These are phyloP conservation scores for Lepidium campestre DNA, from an alignment of 441 rosid genomes.

Conservation along the genomic window DNA sequence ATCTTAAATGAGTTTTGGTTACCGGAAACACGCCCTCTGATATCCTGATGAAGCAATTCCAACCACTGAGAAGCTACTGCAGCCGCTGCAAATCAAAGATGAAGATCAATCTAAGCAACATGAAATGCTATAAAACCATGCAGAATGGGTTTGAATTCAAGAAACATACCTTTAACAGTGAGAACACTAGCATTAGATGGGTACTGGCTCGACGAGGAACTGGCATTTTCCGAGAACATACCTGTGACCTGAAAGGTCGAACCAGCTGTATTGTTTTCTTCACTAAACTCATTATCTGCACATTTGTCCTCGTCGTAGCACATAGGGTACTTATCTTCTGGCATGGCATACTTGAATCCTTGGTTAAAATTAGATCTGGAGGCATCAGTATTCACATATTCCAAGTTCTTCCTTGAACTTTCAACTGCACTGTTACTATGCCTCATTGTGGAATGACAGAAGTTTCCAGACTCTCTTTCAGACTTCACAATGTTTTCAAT, in stretches of 20 bases:
- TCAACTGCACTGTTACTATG: constrained; percentile 26
- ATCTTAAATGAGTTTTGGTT: constrained; percentile 27
- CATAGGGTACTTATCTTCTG: constrained; percentile 22
- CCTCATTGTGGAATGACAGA: constrained; percentile 39
- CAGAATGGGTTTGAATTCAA: not conserved
- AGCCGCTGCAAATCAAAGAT: constrained; percentile 59
- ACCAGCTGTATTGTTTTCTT: constrained; percentile 36
- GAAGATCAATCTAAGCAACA: constrained; percentile 37
- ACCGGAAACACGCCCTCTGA: constrained; percentile 87
- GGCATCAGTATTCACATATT: constrained; percentile 1
- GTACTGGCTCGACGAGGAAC: constrained; percentile 47
- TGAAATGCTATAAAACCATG: not conserved
- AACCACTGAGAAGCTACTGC: constrained; percentile 93
- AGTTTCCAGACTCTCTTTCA: constrained; percentile 32
- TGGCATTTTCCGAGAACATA: constrained; percentile 43
- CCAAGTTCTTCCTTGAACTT: constrained; percentile 17
- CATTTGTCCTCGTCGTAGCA: constrained; percentile 24
- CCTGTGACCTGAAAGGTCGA: constrained; percentile 41
- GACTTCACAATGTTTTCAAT: constrained; percentile 77
- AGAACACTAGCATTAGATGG: constrained; percentile 52
- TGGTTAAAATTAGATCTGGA: constrained; percentile 27
- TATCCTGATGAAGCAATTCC: constrained; percentile 87
- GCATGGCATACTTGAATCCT: constrained; percentile 24
- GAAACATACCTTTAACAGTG: constrained; percentile 56
- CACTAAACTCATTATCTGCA: constrained; percentile 25